phyloP scores from a whole-genome alignment of 1,139 yeast species.

The Saccharomyces hybrid region DNA sequence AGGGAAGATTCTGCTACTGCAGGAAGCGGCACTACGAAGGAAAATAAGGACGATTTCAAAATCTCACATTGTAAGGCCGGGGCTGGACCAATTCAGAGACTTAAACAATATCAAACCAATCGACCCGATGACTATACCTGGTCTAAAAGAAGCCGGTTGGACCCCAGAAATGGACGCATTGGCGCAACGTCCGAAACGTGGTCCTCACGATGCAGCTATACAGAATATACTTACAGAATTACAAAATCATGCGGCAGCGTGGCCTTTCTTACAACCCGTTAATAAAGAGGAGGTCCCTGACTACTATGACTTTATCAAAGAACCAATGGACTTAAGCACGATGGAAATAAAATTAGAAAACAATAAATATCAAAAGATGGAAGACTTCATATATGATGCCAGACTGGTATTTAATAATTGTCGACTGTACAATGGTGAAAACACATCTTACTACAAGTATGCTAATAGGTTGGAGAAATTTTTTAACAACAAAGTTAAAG shows the following conservation, averaged over 20 bases:
- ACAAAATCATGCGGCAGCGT: conserved; percentile 94
- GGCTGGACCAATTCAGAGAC: conserved; percentile 65
- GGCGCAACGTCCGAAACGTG: conserved; percentile 90
- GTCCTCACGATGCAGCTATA: conserved; percentile 93
- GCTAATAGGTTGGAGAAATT: conserved; percentile 91
- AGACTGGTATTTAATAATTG: conserved; percentile 84
- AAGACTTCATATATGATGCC: conserved; percentile 85
- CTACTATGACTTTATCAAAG: conserved; percentile 91
- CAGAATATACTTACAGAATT: conserved; percentile 78
- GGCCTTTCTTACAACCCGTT: conserved; percentile 96
- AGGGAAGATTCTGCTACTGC: conserved; percentile 74
- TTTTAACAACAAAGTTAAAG: conserved; percentile 71
- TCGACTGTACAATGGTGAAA: conserved; percentile 79
- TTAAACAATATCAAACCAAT: conserved; percentile 43
- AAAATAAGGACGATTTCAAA: conserved; percentile 74
- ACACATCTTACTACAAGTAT: conserved; percentile 83
- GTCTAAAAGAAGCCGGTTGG: conserved; percentile 92
- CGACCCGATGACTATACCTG: conserved; percentile 78
- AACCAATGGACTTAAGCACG: conserved; percentile 97
- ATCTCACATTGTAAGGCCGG: conserved; percentile 76
- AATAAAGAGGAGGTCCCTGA: conserved; percentile 92
- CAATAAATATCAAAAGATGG: conserved; percentile 39
- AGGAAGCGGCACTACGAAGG: conserved; percentile 83
- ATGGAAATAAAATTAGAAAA: conserved; percentile 87
- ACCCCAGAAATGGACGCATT: conserved; percentile 96